Conservation (phyloP, 495 filamentous ascomycete species). For the Tuber brumale region DNA sequence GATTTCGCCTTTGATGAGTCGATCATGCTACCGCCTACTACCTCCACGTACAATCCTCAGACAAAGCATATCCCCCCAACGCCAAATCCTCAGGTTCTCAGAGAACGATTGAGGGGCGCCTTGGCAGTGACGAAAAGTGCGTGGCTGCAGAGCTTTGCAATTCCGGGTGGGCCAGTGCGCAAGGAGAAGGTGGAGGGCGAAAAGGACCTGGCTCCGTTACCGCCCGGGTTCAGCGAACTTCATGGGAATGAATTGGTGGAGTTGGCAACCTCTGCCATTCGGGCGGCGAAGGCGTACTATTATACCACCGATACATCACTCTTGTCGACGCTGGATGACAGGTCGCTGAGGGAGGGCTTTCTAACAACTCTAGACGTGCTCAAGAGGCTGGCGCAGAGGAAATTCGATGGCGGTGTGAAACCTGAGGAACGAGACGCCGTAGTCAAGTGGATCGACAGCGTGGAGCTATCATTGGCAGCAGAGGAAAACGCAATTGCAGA, state of each 20-base stretch:
- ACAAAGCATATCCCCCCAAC: conserved; percentile 80
- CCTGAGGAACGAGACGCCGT: conserved; percentile 67
- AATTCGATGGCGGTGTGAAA: conserved; percentile 76
- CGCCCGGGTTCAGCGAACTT: conserved; percentile 69
- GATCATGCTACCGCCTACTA: conserved; percentile 87
- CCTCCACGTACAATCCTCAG: conserved; percentile 88
- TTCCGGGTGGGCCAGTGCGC: conserved; percentile 35
- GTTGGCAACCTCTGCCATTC: conserved; percentile 84
- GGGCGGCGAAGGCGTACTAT: conserved; percentile 92
- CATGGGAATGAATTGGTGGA: conserved; percentile 89
- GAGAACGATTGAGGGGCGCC: conserved; percentile 63
- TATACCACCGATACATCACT: conserved; percentile 42
- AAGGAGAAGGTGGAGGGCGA: conserved; percentile 41
- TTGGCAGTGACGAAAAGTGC: conserved; percentile 60
- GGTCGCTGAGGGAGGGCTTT: conserved; percentile 54
- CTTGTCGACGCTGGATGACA: conserved; percentile 39
- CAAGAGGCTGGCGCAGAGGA: conserved; percentile 79
- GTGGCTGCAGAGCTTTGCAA: conserved; percentile 48
- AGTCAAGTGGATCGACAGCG: conserved; percentile 64
- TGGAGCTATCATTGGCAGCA: conserved; percentile 70
- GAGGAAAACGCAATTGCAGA: conserved; percentile 69
- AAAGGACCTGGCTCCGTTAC: conserved; percentile 35
- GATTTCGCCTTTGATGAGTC: conserved; percentile 56
- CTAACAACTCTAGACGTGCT: conserved; percentile 80
- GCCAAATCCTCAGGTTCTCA: conserved; percentile 69